Evolutionary conservation across 2,329 filamentous ascomycete genomes (phyloP), one percentile per base, ranked within the genome.

Genomic region (Hypoxylon sp.): DNA sequence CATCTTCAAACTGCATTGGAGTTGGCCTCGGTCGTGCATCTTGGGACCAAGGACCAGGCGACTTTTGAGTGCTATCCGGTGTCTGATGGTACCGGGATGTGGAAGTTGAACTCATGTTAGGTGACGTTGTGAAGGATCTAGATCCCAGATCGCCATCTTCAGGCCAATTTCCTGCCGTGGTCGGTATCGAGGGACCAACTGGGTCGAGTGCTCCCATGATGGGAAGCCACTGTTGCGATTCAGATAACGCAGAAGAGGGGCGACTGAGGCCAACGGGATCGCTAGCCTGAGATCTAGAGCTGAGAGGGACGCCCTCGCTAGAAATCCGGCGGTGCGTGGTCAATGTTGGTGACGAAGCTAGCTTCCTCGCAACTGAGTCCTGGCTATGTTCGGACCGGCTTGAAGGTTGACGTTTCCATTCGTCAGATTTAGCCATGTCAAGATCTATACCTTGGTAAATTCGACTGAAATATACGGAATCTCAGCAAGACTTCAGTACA

Each of bases 1-100:
- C 62, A 42, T 74, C 70, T n/a, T 71, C 68, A 31, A 75, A 72
- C 49, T 71, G 63, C n/a, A 74, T 64, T 1, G 73, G 68, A 17
- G 55, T 54, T 30, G 71, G 72, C 49, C 54, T 72, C 10, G 66
- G 65, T 17, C 71, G 66, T 44, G 50, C 31, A 48, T 8, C 33
- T 65, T 33, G 51, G 20, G 54, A 57, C 37, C 44, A 27, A 14
- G 53, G 35, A 20, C 14, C 53, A n/a, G 56, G 61, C 25, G 42
- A 22, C 14, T 17, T 51, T 60, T 35, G 27, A 6, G 35, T 49
- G 22, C 51, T 44, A n/a, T 40, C 51, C 7, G 17, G 14, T 6
- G 13, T n/a, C n/a, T 51, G 30, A 6, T 59, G 22, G 13, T 62
- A 40, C 61, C 48, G 61, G 6, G 49, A 58, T 25, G 46, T 3